Base-by-base conservation (phyloP, 768 basidiomycete species). In the Phanerochaete carnosa region DNA sequence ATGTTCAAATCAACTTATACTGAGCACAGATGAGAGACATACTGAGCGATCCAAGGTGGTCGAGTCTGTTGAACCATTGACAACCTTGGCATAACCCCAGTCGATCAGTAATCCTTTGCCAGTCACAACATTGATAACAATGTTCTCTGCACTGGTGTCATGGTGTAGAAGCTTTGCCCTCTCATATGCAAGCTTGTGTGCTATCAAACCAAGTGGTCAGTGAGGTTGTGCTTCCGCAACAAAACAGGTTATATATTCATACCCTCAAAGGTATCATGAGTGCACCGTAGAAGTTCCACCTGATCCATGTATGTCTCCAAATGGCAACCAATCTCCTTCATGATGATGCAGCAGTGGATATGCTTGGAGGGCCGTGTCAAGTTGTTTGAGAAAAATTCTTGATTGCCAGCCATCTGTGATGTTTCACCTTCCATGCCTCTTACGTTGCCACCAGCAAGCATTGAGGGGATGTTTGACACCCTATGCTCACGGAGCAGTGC, bases 181-280 rank as follows among this genome's bases (percentile, higher is more conserved):
- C n/a, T 46, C 45, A 46, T 46, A 46, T 7, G 45, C 45, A 46
- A 19, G 19, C 19, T 25, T 46, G 45, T 46, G 33, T 35, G 33
- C 33, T 35, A 13, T 35, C 33, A 13, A n/a, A n/a, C n/a, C 33
- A 35, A 35, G 13, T 7, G 13, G 33, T 35, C 33, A 35, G 33
- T 13, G 33, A 35, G 33, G n/a, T n/a, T n/a, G n/a, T n/a, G n/a
- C n/a, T n/a, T n/a, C 33, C 7, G 13, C 6, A 35, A 7, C 1
- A 78, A 61, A 0, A 57, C 22, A 15, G 55, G 33, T 11, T 65
- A 61, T 0, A 13, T 7, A 13, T 13, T 35, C 19, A 5, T 46
- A 28, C 30, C 45, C 7, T 52, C 7, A 6, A 19, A 52, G 32
- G 30, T 15, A n/a, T 25, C 13, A 19, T 25, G 5, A 7, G n/a